phyloP scores from a whole-genome alignment of 2,329 filamentous ascomycete genomes.

The Alternaria brassicae region DNA sequence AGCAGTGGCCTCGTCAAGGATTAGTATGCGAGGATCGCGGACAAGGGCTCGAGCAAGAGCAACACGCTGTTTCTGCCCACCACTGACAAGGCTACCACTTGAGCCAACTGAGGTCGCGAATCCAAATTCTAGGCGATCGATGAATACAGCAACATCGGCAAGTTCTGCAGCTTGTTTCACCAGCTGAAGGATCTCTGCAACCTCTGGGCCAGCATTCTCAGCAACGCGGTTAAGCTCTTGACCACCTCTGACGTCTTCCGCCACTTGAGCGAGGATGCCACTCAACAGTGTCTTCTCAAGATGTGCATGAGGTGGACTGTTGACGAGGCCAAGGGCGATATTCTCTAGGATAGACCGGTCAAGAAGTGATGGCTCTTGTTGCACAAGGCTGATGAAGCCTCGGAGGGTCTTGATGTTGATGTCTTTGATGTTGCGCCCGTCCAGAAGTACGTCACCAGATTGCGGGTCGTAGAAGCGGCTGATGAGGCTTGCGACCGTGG shows the following conservation, averaged over 20 bases:
- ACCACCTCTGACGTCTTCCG: conserved; percentile 61
- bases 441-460: conserved; percentile 64
- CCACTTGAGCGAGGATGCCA: conserved; percentile 59
- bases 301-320: conserved; percentile 48
- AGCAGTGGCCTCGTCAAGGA: conserved; percentile 69
- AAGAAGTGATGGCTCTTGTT: conserved; percentile 61
- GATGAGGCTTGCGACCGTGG: conserved; percentile 51
- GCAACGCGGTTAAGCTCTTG: conserved; percentile 51
- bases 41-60: conserved; percentile 65
- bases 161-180: conserved; percentile 61
- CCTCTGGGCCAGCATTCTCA: conserved; percentile 25
- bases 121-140: conserved; percentile 59
- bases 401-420: conserved; percentile 49
- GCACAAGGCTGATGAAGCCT: conserved; percentile 53
- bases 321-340: conserved; percentile 60
- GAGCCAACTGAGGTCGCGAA: conserved; percentile 60
- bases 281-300: conserved; percentile 59
- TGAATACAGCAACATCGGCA: conserved; percentile 67
- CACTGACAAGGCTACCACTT: conserved; percentile 63
- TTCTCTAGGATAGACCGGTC: conserved; percentile 62
- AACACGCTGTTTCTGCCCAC: conserved; percentile 66
- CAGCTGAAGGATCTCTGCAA: conserved; percentile 59
- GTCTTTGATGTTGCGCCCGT: conserved; percentile 56
- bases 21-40: conserved; percentile 63
- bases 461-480: conserved; percentile 52